phyloP scores from a whole-genome alignment of 352 stramenopile species.

The Phytopythium chamaehyphon region DNA sequence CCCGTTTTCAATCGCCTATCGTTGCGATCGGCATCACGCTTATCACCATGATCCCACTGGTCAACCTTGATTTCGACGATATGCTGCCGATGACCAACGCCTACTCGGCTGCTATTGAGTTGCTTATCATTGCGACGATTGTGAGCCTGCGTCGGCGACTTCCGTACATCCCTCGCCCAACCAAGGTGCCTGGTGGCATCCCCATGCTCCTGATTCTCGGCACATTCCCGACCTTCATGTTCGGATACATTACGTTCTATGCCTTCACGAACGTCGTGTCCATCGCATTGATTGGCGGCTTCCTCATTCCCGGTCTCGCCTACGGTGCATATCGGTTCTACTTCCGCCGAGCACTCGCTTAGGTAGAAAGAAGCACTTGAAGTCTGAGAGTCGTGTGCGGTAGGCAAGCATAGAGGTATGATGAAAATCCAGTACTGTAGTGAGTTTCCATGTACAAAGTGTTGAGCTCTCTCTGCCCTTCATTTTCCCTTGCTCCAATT shows the following conservation, averaged over 20 bases:
- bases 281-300: slow-evolving; percentile 22
- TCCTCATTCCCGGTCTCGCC: slow-evolving; percentile 34
- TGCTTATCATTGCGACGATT: slow-evolving; percentile 89
- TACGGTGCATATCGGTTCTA: slow-evolving; percentile 23
- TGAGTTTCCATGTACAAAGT: too few relatives aligned
- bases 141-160: slow-evolving; percentile 79
- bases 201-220: slow-evolving; percentile 27
- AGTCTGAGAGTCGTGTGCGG: too few relatives aligned
- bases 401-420: too few relatives aligned
- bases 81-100: slow-evolving; percentile 89
- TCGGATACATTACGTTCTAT: slow-evolving; percentile 50
- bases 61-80: slow-evolving; percentile 59
- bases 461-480: too few relatives aligned
- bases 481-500: too few relatives aligned
- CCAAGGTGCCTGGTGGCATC: slow-evolving; percentile 41
- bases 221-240: slow-evolving; percentile 31
- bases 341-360: slow-evolving; percentile 17
- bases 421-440: too few relatives aligned
- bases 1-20: slow-evolving; percentile 30
- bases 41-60: slow-evolving; percentile 30
- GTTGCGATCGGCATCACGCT: slow-evolving; percentile 31
- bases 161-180: slow-evolving; percentile 67
- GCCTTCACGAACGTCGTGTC: slow-evolving; percentile 26
- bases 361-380: not conserved
- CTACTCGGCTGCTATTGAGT: slow-evolving; percentile 76